Base-by-base conservation (phyloP, 441 rosid species). In the Eutrema salsugineum region DNA sequence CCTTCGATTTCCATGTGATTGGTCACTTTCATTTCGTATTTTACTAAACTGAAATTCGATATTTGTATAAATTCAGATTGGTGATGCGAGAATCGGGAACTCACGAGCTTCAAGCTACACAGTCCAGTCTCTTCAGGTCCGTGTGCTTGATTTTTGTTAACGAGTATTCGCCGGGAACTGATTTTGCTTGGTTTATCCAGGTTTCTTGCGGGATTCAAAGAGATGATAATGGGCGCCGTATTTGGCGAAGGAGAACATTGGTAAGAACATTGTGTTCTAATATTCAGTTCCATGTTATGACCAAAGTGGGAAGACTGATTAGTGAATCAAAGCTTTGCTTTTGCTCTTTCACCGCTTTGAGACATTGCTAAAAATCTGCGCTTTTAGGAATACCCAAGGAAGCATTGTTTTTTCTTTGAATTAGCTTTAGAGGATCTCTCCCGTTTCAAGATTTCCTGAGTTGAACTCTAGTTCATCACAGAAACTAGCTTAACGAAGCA, bases 171-270 rank as follows among this genome's bases (percentile, higher is more conserved):
- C 5, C 1, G 1, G 11, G 40, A 19, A 39, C 10, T 63, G 28
- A 20, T 3, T 74, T 0, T 30, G 16, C 12, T 42, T 70, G 48
- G 10, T 73, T 81, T 64, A 36, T 72, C 11, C 36, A 87, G 89
- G 78, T 83, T 22, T 71, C 58, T 46, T 77, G 82, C 32, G 79
- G 80, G 76, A 63, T 80, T 42, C 69, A 77, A 53, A 77, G 79
- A 42, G 80, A 73, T 36, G 69, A 82, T 20, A 53, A 81, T 22
- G 85, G 86, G 11, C 85, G 88, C n/a, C 88, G 85, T 43, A 79
- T 84, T 8, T 88, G 94, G 96, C 90, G 96, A 16, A 82, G 97
- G 46, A 87, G 96, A 72, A 81, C 79, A 72, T 77, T 91, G 89
- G 97, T 91, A 40, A 47, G 48, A 8, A 72, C 0, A 12, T 12